Conservation (phyloP, 1,284 basidiomycete species). For the Ceratobasidium sp. region DNA sequence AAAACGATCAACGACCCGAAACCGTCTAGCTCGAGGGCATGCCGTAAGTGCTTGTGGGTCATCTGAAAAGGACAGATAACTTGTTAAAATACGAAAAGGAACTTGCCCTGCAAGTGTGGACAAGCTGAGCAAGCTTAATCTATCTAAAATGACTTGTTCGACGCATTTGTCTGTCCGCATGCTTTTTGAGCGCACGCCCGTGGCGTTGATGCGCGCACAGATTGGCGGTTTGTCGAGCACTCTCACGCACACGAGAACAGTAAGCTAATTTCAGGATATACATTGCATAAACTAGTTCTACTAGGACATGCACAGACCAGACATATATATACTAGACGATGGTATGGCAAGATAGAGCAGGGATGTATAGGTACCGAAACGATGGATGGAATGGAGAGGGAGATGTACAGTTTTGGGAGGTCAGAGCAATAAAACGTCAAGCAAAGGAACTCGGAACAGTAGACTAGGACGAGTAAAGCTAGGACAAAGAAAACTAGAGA, state of each 20-base stretch:
- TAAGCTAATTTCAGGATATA: slow-evolving; percentile 31
- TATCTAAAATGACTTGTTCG: not conserved
- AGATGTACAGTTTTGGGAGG: slow-evolving; percentile 27
- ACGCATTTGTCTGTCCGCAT: not conserved
- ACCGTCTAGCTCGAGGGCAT: not conserved
- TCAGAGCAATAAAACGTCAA: no score
- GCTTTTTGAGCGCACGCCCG: not conserved
- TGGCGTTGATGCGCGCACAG: not conserved
- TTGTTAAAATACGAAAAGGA: not conserved
- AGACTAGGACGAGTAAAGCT: slow-evolving; percentile 20
- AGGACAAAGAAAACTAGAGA: not conserved
- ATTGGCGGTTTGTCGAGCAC: not conserved
- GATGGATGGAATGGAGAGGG: not conserved
- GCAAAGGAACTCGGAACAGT: no score
- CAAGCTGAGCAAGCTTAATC: not conserved
- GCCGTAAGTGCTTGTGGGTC: not conserved
- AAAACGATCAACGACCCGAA: no score
- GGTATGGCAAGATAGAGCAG: slow-evolving; percentile 18
- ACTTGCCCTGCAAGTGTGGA: not conserved
- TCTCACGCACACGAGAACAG: no score
- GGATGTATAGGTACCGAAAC: slow-evolving; percentile 17
- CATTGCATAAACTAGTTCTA: slow-evolving; percentile 36
- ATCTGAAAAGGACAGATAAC: not conserved
- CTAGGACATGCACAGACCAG: slow-evolving; percentile 32
- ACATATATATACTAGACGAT: slow-evolving; percentile 32